Evolutionary conservation across 2,329 filamentous ascomycete species (phyloP), one percentile per base, ranked within the genome.

Genomic region (Aspergillus fructus): DNA sequence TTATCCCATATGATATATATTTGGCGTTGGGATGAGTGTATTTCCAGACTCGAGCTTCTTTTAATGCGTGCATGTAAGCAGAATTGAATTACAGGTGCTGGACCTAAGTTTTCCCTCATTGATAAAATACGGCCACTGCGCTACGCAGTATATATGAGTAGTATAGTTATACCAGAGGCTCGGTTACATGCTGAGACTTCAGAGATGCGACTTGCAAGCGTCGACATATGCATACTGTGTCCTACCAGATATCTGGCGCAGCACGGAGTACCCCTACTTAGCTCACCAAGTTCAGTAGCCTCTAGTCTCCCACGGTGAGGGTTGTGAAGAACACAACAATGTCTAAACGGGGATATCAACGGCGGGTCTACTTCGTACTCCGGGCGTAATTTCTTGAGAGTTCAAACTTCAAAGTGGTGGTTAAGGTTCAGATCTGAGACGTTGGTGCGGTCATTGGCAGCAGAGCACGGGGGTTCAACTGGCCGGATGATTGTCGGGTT

Each of bases 391-490:
- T n/a, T 30, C 27, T 30, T 37, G 15, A 37, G 15, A 21, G 21
- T 21, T 21, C 21, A 21, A 21, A 21, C 21, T n/a, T 13, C 34
- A 37, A 13, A n/a, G 15, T 13, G 15, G 34, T 37, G 9, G 15
- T 56, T 52, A 55, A 59, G 46, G 51, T 58, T 62, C 17, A 45
- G 15, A 48, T 55, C 53, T 59, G 62, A 64, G 56, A 62, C 62
- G 57, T 21, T 62, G 58, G 60, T 62, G 60, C 56, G 58, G 58
- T 34, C 39, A 21, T 48, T 41, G 40, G 47, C 27, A 24, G 27
- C 3, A 42, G 45, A 48, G 7, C 6, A 24, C n/a, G 34, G 34
- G 34, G 46, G 27, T 30, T 30, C 27, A 30, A 30, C 27, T 30
- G n/a, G 12, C 15, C 46, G 48, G 48, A 40, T 27, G 48, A 27